Evolutionary conservation across 1,139 yeast species (phyloP).

Genomic region (Tardiomyces blankii): DNA sequence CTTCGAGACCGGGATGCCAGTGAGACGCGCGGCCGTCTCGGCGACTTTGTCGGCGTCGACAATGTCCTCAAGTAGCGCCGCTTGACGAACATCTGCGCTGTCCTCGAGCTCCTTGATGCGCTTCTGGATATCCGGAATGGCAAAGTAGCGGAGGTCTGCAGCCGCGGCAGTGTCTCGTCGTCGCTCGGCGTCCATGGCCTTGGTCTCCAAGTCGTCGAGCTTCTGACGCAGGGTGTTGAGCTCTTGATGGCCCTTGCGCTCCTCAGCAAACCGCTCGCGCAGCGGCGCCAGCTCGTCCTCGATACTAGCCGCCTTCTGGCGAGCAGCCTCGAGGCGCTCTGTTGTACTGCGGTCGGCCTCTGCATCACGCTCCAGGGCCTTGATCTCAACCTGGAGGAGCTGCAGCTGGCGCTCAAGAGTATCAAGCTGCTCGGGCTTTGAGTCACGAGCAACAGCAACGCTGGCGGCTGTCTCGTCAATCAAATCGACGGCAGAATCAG

Average conservation of each 20-base stretch:
- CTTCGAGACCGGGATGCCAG: conserved; percentile 98
- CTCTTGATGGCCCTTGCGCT: conserved; percentile 85
- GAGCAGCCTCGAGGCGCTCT: conserved; percentile 73
- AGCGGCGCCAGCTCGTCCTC: conserved; percentile 81
- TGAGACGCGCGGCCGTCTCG: conserved; percentile 92
- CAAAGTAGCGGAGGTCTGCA: conserved; percentile 91
- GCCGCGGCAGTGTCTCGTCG: conserved; percentile 90
- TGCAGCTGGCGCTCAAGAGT: conserved; percentile 86
- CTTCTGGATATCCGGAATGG: conserved; percentile 82
- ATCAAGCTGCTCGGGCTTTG: conserved; percentile 95
- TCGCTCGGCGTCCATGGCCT: conserved; percentile 95
- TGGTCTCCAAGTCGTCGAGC: conserved; percentile 82
- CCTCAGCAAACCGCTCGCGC: conserved; percentile 76
- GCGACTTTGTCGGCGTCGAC: conserved; percentile 92
- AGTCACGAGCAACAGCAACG: conserved; percentile 96
- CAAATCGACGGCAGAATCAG: conserved; percentile 95
- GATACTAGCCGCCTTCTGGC: conserved; percentile 67
- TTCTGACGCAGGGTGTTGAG: conserved; percentile 81
- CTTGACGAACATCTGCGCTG: conserved; percentile 59
- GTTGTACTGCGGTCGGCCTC: conserved; percentile 80
- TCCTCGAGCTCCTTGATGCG: conserved; percentile 67
- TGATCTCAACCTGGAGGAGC: conserved; percentile 86
- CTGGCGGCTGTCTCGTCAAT: conserved; percentile 97
- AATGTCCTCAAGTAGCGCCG: conserved; percentile 69
- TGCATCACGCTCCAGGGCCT: conserved; percentile 92